These are phyloP conservation scores for Ceratobasidium sp. DNA, from an alignment of 1,284 basidiomycete genomes.

Conservation along the genomic window DNA sequence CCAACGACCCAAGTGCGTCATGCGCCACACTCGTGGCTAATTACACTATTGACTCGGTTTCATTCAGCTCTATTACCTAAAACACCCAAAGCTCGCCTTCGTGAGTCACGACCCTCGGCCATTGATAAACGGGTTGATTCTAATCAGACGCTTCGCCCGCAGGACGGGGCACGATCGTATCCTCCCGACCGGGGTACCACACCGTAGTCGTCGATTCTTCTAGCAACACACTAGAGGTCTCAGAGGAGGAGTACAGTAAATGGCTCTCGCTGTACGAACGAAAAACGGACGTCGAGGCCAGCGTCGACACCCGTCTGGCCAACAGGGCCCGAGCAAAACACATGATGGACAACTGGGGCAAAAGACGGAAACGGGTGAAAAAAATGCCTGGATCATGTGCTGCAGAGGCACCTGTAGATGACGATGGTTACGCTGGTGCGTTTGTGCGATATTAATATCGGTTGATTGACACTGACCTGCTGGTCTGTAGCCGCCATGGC, in stretches of 20 bases:
- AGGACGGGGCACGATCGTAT: constrained; percentile 38
- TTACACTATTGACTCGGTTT: constrained; percentile 15
- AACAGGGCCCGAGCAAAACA: constrained; percentile 41
- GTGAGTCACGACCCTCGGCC: constrained; percentile 19
- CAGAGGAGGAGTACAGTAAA: constrained; percentile 39
- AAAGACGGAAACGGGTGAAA: constrained; percentile 41
- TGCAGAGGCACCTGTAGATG: constrained; percentile 37
- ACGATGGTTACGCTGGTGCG: constrained; percentile 41
- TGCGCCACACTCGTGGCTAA: constrained; percentile 16
- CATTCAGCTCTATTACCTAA: constrained; percentile 39
- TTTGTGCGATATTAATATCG: background rate
- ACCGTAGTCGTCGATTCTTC: constrained; percentile 41
- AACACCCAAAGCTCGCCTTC: constrained; percentile 38
- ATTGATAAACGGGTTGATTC: background rate
- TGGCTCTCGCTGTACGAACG: constrained; percentile 40
- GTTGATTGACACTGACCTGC: background rate
- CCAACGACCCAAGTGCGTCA: constrained; percentile 39
- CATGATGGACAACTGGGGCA: constrained; percentile 42
- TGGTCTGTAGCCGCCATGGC: constrained; percentile 35
- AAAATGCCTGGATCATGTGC: constrained; percentile 32
- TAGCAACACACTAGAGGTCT: constrained; percentile 39
- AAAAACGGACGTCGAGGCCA: constrained; percentile 38
- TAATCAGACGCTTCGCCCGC: constrained; percentile 10
- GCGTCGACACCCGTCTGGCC: constrained; percentile 35
- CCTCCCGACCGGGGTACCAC: constrained; percentile 38